Conservation (phyloP, 495 filamentous ascomycete species). For the Talaromyces trachyspermus region DNA sequence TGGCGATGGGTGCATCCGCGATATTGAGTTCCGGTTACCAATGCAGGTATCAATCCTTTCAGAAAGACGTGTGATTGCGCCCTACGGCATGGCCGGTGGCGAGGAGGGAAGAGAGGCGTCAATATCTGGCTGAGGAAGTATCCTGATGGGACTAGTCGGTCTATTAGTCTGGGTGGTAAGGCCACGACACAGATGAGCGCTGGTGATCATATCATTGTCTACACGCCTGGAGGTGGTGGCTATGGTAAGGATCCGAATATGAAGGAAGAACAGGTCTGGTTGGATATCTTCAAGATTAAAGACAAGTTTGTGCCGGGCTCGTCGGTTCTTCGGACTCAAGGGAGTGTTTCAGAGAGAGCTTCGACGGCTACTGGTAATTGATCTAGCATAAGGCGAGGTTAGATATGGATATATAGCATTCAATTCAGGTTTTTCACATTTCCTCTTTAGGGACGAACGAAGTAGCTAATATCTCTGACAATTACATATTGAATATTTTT, state of each 20-base stretch:
- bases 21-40: slow-evolving; percentile 89
- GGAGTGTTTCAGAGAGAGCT: slow-evolving; percentile 3
- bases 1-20: slow-evolving; percentile 82
- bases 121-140: slow-evolving; percentile 79
- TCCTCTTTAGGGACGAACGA: not conserved
- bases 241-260: slow-evolving; percentile 28
- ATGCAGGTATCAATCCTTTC: slow-evolving; percentile 84
- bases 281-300: slow-evolving; percentile 6
- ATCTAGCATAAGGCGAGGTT: not conserved
- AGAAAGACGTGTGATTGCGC: slow-evolving; percentile 77
- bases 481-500: not conserved
- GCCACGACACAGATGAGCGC: slow-evolving; percentile 84
- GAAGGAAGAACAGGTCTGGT: not conserved
- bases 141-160: slow-evolving; percentile 48
- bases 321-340: not conserved
- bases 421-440: not conserved
- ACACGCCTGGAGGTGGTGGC: slow-evolving; percentile 48
- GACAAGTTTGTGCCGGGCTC: slow-evolving; percentile 4
- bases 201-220: slow-evolving; percentile 78
- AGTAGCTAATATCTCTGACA: slow-evolving; percentile 1
- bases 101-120: slow-evolving; percentile 65
- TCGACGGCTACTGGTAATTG: slow-evolving; percentile 3
- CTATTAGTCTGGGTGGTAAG: slow-evolving; percentile 84
- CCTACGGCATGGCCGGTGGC: slow-evolving; percentile 83
- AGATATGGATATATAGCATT: not conserved